Conservation (phyloP, 129 eudicot species). For the Apium graveolens region DNA sequence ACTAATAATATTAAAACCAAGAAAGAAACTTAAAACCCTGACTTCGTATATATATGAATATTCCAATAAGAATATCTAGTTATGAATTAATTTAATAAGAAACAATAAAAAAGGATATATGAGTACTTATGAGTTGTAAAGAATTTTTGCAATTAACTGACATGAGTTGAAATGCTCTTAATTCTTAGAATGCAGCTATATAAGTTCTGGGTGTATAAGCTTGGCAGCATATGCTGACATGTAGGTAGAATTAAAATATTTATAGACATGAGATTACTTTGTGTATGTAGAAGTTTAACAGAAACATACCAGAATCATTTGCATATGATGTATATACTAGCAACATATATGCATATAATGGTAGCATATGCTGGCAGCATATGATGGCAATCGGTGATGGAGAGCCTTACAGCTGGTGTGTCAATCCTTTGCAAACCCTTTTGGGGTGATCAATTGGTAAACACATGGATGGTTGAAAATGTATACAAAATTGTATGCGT, state of each 20-base stretch:
- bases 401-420: slow-evolving; percentile 45
- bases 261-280: not conserved
- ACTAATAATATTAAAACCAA: no score
- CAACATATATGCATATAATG: no score
- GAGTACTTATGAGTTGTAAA: not conserved
- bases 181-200: not conserved
- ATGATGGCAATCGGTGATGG: slow-evolving; percentile 62
- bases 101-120: not conserved
- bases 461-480: slow-evolving; percentile 44
- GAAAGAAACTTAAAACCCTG: not conserved
- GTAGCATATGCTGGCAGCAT: no score
- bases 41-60: not conserved
- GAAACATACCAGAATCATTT: slow-evolving; percentile 44
- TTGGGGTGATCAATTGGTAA: slow-evolving; percentile 53
- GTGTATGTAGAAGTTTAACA: not conserved
- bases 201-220: not conserved
- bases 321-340: no score
- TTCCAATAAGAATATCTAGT: not conserved
- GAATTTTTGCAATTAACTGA: not conserved
- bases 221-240: not conserved
- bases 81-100: not conserved
- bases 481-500: slow-evolving; percentile 38
- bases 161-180: not conserved
- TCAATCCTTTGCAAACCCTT: slow-evolving; percentile 65
- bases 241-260: not conserved